Evolutionary conservation across 257 asterid species (phyloP).

Genomic region (Solanum chilense): DNA sequence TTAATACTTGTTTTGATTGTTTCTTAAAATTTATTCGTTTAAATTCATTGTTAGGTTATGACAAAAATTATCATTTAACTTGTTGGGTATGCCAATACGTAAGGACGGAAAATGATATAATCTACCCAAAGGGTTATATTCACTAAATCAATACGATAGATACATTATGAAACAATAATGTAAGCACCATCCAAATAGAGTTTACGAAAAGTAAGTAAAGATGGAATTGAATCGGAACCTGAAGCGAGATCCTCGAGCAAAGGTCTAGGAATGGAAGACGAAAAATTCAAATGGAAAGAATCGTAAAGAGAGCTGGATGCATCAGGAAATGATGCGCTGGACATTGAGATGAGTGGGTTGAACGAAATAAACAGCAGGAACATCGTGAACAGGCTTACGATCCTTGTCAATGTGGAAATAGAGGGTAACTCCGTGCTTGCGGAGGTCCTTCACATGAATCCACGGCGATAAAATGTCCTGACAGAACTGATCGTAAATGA

Average conservation of each 20-base stretch:
- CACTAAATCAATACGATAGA: neutral
- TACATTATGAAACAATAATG: neutral
- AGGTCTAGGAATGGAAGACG: constrained; percentile 77
- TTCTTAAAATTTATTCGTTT: no score
- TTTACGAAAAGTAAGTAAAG: no score
- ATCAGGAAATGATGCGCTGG: constrained; percentile 53
- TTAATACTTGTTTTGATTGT: neutral
- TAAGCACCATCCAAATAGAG: neutral
- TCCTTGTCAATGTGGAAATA: constrained; percentile 89
- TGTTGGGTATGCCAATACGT: rapidly evolving
- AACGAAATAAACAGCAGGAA: constrained; percentile 86
- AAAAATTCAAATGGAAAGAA: constrained; percentile 84
- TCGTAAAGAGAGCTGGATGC: constrained; percentile 68
- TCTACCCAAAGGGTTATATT: neutral
- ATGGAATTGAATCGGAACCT: constrained; percentile 20
- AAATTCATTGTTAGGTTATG: neutral
- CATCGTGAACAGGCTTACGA: constrained; percentile 89
- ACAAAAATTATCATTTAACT: no score
- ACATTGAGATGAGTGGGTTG: constrained; percentile 66
- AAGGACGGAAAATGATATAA: no score
- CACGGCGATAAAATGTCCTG: constrained; percentile 77
- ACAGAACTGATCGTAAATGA: constrained; percentile 87
- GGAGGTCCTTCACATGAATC: constrained; percentile 94
- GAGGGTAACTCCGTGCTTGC: constrained; percentile 88
- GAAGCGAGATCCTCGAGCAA: constrained; percentile 89